These are phyloP conservation scores for Huntiella savannae DNA, from an alignment of 2,329 filamentous ascomycete species.

Conservation along the genomic window DNA sequence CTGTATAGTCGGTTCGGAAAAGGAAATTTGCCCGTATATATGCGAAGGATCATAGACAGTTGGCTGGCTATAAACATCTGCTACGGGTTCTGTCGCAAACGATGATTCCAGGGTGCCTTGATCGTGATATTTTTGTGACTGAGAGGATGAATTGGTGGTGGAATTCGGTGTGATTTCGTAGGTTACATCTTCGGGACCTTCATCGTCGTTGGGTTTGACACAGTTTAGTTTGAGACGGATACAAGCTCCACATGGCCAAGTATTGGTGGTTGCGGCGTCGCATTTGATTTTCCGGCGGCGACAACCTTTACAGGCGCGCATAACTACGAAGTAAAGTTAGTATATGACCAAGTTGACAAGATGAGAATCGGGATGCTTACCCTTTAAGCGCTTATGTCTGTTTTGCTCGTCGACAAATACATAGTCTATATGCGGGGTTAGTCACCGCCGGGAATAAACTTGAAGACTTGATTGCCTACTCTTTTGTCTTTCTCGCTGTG, in stretches of 20 bases:
- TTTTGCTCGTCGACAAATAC: slow-evolving; percentile 98
- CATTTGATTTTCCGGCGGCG: slow-evolving; percentile 93
- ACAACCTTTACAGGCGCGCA: slow-evolving; percentile 93
- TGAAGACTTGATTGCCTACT: slow-evolving; percentile 2
- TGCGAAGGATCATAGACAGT: slow-evolving; percentile 17
- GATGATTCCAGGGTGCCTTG: slow-evolving; percentile 4
- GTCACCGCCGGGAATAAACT: too few species aligned
- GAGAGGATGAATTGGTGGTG: neutral
- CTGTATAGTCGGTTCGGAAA: slow-evolving; percentile 26
- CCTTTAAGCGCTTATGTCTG: slow-evolving; percentile 88
- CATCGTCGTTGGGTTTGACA: slow-evolving; percentile 65
- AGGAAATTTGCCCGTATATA: slow-evolving; percentile 30
- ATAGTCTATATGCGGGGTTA: slow-evolving; percentile 47
- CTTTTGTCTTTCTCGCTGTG: slow-evolving; percentile 15
- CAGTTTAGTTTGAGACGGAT: slow-evolving; percentile 83
- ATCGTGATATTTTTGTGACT: neutral
- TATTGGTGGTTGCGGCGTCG: slow-evolving; percentile 90
- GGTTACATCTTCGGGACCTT: slow-evolving; percentile 23
- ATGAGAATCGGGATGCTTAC: slow-evolving; percentile 27
- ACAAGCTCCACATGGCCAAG: slow-evolving; percentile 92
- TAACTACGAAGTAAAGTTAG: slow-evolving; percentile 37
- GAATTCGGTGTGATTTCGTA: slow-evolving; percentile 8
- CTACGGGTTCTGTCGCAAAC: slow-evolving; percentile 1
- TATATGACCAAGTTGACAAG: neutral
- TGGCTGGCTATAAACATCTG: slow-evolving; percentile 17